Base-by-base conservation (phyloP, 768 basidiomycete genomes). In the Floccularia luteovirens region DNA sequence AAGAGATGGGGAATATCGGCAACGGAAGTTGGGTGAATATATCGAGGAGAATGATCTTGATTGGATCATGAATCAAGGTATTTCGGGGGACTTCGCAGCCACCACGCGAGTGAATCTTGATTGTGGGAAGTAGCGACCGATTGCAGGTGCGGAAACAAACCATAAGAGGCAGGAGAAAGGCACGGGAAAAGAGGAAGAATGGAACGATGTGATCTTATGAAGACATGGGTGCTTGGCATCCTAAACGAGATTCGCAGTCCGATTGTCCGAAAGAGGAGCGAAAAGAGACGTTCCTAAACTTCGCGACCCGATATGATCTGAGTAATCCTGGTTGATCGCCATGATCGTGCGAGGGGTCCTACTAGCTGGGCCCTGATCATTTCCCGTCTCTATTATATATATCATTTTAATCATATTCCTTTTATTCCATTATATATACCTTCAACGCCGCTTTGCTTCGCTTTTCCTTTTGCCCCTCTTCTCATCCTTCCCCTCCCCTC, bases 381-480 rank as follows among this genome's bases (percentile, higher is more conserved):
- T 56, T 59, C 57, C 54, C 56, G 50, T 54, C 55, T 14, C 32
- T 7, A 8, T 8, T 34, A 34, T 34, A 34, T 34, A 34, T 55
- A 59, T 62, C n/a, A n/a, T n/a, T n/a, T n/a, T n/a, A n/a, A n/a
- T n/a, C n/a, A n/a, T n/a, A n/a, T n/a, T n/a, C n/a, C n/a, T n/a
- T n/a, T n/a, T n/a, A n/a, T n/a, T n/a, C 42, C 50, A 60, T 66
- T 75, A 74, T 79, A 77, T 75, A 76, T 74, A 75, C 69, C 66
- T 62, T 20, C 63, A 56, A 61, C 62, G 53, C 67, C 58, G 54
- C 53, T 55, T 48, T 50, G 42, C 48, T 54, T 63, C 60, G 59
- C 63, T 60, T 62, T 58, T 67, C 74, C 69, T 65, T 68, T 69
- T 58, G 61, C 67, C 66, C 70, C 64, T 61, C 62, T 59, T 56